Evolutionary conservation across 192 early-diverging fungal genomes (phyloP).

Genomic region (Dimargaris verticillata): DNA sequence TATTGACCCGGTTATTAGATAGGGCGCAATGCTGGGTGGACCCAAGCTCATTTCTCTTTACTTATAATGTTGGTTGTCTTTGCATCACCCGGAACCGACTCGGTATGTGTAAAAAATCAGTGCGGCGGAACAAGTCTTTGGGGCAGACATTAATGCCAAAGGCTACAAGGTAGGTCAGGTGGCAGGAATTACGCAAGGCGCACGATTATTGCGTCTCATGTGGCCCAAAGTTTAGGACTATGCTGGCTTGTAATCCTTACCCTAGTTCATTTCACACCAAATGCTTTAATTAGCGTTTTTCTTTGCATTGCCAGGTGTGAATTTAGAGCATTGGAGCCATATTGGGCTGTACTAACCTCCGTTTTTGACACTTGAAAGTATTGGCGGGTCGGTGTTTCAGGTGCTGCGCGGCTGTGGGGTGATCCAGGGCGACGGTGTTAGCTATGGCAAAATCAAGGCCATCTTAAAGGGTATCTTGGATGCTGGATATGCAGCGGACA

Average conservation of each 20-base stretch:
- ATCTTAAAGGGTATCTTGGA: slow-evolving; percentile 40
- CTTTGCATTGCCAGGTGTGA: neutral
- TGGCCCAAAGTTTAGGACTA: neutral
- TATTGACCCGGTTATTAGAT: neutral
- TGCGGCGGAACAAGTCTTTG: slow-evolving; percentile 60
- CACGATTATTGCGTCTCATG: neutral
- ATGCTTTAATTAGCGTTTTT: neutral
- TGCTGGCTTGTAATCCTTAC: neutral
- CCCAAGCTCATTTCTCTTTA: neutral
- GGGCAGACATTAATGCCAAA: slow-evolving; percentile 43
- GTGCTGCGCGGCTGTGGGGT: slow-evolving; percentile 48
- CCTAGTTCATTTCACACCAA: neutral
- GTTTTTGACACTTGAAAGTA: neutral
- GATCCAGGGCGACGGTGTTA: slow-evolving; percentile 77
- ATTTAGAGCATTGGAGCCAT: neutral
- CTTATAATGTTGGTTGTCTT: neutral
- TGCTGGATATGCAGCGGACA: slow-evolving; percentile 52
- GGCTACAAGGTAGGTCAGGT: slow-evolving; percentile 45
- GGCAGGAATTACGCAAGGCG: neutral
- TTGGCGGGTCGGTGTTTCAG: neutral
- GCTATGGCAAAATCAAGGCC: slow-evolving; percentile 23
- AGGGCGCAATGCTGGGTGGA: neutral
- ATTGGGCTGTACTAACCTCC: neutral
- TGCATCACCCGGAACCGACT: neutral
- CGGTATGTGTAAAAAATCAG: slow-evolving; percentile 14